Percentiles rank a stretch among this genome's conserved stretches.
phyloP scores from a whole-genome alignment of 2,329 filamentous ascomycete species.

The Penicillium griseofulvum region DNA sequence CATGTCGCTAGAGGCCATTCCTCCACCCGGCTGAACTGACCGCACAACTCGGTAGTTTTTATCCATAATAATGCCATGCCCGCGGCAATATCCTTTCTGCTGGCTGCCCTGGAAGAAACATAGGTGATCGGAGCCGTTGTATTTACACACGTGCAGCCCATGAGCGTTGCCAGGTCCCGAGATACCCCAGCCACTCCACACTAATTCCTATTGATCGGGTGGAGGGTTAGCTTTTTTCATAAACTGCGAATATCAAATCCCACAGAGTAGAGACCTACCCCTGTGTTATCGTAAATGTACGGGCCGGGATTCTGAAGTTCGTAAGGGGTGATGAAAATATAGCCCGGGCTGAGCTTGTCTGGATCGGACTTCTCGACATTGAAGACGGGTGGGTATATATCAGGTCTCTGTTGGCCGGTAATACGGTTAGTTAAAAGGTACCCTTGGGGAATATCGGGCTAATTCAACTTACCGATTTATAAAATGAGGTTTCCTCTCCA shows the following conservation, averaged over 20 bases:
- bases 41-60: conserved; percentile 50
- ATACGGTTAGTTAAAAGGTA: background rate
- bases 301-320: conserved; percentile 49
- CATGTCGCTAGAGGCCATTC: conserved; percentile 49
- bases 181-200: conserved; percentile 52
- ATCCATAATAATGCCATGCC: conserved; percentile 55
- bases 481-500: conserved; percentile 34
- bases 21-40: conserved; percentile 44
- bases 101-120: conserved; percentile 54
- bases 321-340: conserved; percentile 53
- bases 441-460: background rate
- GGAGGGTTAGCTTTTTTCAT: conserved; percentile 11
- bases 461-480: conserved; percentile 36
- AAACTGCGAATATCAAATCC: background rate
- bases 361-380: conserved; percentile 29
- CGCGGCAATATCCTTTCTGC: conserved; percentile 52
- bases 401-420: conserved; percentile 34
- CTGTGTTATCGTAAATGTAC: conserved; percentile 53
- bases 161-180: conserved; percentile 51
- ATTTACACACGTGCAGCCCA: conserved; percentile 50
- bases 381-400: conserved; percentile 39
- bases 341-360: conserved; percentile 45
- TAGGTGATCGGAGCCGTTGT: conserved; percentile 50
- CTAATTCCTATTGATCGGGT: conserved; percentile 39
- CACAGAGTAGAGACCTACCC: conserved; percentile 29